Percentiles rank a stretch among this genome's conserved stretches.
Conservation (phyloP, 306 rosid species). For the Cicer cuneatum region DNA sequence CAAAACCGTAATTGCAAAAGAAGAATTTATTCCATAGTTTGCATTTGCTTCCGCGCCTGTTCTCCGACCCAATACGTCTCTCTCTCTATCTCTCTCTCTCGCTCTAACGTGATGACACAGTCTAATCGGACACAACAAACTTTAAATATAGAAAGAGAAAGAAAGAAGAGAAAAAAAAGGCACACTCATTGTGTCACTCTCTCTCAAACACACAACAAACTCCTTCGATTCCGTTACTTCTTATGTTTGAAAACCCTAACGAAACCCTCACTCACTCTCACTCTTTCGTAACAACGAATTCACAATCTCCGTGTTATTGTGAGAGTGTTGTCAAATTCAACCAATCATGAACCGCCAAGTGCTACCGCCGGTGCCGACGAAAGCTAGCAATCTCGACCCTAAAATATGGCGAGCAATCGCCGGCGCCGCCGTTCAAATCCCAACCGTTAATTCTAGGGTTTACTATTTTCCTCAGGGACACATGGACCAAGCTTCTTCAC, state of each 20-base stretch:
- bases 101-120: background rate
- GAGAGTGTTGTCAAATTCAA: background rate
- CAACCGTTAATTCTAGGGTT: slow-evolving; percentile 66
- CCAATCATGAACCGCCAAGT: slow-evolving; percentile 31
- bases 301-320: background rate
- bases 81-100: slow-evolving; percentile 26
- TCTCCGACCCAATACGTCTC: slow-evolving; percentile 55
- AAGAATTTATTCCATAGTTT: background rate
- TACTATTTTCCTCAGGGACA: slow-evolving; percentile 88
- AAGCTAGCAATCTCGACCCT: slow-evolving; percentile 45
- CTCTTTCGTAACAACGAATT: background rate
- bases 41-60: slow-evolving; percentile 39
- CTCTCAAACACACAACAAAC: background rate
- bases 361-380: background rate
- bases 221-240: background rate
- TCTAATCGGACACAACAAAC: slow-evolving; percentile 32
- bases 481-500: slow-evolving; percentile 58
- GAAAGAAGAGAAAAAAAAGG: background rate
- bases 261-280: background rate
- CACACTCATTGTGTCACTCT: slow-evolving; percentile 24
- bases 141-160: slow-evolving; percentile 25
- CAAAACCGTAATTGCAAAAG: slow-evolving; percentile 36
- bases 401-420: slow-evolving; percentile 73
- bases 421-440: slow-evolving; percentile 57
- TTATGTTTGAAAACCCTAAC: slow-evolving; percentile 46